These are phyloP conservation scores for Moesziomyces globuligerus DNA, from an alignment of 1,284 basidiomycete genomes.

Conservation along the genomic window DNA sequence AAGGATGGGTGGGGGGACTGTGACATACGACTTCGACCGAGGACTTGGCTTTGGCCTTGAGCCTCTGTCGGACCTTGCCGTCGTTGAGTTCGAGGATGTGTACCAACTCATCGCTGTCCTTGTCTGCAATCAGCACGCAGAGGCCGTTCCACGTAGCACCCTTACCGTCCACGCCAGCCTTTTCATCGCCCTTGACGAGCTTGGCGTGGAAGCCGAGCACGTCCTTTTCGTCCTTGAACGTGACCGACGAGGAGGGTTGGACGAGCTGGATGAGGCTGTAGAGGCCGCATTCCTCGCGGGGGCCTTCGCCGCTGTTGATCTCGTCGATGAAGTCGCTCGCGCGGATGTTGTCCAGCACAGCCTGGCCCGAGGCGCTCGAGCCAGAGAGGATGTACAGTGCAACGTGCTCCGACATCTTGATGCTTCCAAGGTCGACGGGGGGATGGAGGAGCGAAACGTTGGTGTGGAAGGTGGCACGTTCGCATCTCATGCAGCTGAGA, in stretches of 20 bases:
- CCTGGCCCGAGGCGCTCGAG: conserved; percentile 14
- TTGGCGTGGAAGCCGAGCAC: conserved; percentile 27
- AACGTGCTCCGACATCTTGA: conserved; percentile 34
- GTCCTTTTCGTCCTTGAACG: conserved; percentile 16
- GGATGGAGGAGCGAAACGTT: not conserved
- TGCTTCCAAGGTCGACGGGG: not conserved
- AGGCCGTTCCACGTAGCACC: conserved; percentile 28
- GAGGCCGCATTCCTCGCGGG: conserved; percentile 48
- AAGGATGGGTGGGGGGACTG: no score
- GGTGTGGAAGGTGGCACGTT: conserved; percentile 4
- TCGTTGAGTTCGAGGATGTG: conserved; percentile 20
- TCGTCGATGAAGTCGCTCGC: conserved; percentile 55
- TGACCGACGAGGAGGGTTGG: conserved; percentile 4
- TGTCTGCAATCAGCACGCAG: conserved; percentile 38
- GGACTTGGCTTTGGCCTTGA: conserved; percentile 35
- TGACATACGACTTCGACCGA: conserved; percentile 39
- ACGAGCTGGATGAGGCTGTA: conserved; percentile 47
- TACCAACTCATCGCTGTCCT: conserved; percentile 19
- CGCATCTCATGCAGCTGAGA: conserved; percentile 11
- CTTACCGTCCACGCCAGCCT: conserved; percentile 11
- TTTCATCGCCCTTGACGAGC: conserved; percentile 23
- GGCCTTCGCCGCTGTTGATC: conserved; percentile 52
- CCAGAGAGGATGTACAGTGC: conserved; percentile 45
- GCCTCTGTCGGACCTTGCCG: conserved; percentile 15
- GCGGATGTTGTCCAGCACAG: conserved; percentile 45